phyloP scores from a whole-genome alignment of 768 basidiomycete species.

The Gyrodon lividus region DNA sequence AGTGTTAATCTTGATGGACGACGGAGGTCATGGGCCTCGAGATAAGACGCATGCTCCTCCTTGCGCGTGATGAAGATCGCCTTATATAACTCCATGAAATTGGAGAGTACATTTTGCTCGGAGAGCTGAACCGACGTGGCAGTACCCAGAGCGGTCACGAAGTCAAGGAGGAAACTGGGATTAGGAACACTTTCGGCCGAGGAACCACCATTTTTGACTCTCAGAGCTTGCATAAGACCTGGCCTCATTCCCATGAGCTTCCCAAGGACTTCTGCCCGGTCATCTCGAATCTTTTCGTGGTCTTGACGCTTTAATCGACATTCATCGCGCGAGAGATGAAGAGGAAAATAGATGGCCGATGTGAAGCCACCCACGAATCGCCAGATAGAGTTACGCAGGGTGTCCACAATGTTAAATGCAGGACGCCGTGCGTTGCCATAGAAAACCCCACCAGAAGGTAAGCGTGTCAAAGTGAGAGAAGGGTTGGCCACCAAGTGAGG shows the following conservation, averaged over 20 bases:
- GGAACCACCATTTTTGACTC: constrained; percentile 4
- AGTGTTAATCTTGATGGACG: constrained; percentile 69
- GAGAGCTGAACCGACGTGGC: constrained; percentile 15
- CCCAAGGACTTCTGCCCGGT: constrained; percentile 68
- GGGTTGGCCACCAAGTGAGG: constrained; percentile 52
- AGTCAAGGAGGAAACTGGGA: constrained; percentile 20
- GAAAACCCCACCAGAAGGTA: constrained; percentile 8
- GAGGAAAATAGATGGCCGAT: constrained; percentile 42
- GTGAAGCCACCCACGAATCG: constrained; percentile 12
- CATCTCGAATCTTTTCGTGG: constrained; percentile 64
- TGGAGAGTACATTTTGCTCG: constrained; percentile 9
- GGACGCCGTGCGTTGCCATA: constrained; percentile 2
- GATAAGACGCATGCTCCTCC: constrained; percentile 28
- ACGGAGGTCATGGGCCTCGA: constrained; percentile 42
- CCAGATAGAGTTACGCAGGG: constrained; percentile 8
- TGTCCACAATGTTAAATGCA: constrained; percentile 8
- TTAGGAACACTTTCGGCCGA: constrained; percentile 3
- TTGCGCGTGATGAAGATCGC: constrained; percentile 27
- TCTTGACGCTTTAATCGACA: constrained; percentile 57
- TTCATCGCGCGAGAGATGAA: constrained; percentile 66
- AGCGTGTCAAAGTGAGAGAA: constrained; percentile 21
- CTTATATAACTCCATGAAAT: constrained; percentile 18
- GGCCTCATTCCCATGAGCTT: constrained; percentile 55
- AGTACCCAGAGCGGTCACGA: constrained; percentile 18
- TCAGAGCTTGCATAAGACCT: constrained; percentile 36